These are phyloP conservation scores for Ganoderma meredithae DNA, from an alignment of 1,284 basidiomycete species.

Conservation along the genomic window DNA sequence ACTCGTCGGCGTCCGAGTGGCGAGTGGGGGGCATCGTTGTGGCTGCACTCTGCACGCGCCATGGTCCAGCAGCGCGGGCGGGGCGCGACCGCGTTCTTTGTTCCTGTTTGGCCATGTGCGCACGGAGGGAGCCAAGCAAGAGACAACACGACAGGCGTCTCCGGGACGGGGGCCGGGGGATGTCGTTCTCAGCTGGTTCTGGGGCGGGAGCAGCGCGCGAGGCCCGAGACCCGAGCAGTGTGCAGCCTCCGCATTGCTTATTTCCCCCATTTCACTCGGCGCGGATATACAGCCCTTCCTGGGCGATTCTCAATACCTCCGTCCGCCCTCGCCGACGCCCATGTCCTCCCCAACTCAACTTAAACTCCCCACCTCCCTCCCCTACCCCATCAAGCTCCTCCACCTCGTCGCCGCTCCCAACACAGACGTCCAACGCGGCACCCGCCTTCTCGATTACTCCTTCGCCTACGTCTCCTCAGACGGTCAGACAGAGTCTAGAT, in stretches of 20 bases:
- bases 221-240: neutral
- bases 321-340: conserved; percentile 26
- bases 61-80: too few relatives aligned
- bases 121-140: conserved; percentile 30
- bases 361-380: conserved; percentile 72
- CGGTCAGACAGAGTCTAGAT: conserved; percentile 68
- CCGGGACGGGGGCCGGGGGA: conserved; percentile 24
- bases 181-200: too few relatives aligned
- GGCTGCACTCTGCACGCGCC: neutral
- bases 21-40: conserved; percentile 24
- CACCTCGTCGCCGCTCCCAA: conserved; percentile 62
- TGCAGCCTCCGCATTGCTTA: neutral
- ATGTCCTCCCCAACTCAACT: conserved; percentile 62
- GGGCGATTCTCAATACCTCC: conserved; percentile 12
- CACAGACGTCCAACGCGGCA: conserved; percentile 66
- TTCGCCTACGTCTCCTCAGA: conserved; percentile 60
- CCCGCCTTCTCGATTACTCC: conserved; percentile 81
- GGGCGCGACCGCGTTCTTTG: conserved; percentile 34
- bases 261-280: conserved; percentile 6
- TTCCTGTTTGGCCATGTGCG: conserved; percentile 22
- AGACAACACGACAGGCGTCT: conserved; percentile 24
- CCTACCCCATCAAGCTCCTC: conserved; percentile 82
- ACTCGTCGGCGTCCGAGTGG: conserved; percentile 25
- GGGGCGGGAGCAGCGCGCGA: neutral
- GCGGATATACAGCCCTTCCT: conserved; percentile 21